Conservation (phyloP, 2,329 filamentous ascomycete species). For the Knufia petricola region DNA sequence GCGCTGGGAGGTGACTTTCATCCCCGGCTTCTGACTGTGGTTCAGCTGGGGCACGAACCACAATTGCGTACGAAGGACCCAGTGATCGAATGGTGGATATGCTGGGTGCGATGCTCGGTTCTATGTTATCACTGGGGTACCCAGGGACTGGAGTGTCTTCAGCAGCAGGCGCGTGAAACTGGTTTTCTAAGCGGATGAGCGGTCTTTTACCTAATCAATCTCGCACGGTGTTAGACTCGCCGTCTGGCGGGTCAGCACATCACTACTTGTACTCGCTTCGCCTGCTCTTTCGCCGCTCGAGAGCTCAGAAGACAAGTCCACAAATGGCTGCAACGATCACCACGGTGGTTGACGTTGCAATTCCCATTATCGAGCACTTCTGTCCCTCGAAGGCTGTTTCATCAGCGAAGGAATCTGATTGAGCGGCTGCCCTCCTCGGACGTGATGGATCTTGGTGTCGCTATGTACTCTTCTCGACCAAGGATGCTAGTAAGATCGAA, state of each 20-base stretch:
- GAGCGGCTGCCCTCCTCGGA: neutral
- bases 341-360: slow-evolving; percentile 1
- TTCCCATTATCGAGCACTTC: slow-evolving; percentile 2
- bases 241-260: neutral
- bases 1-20: neutral
- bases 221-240: neutral
- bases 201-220: slow-evolving; percentile 1
- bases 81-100: neutral
- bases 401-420: neutral
- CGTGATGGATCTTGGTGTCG: neutral
- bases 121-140: neutral
- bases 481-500: neutral
- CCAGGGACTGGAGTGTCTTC: neutral
- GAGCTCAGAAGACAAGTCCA: neutral
- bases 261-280: neutral
- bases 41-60: neutral
- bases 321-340: neutral
- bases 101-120: neutral
- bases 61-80: slow-evolving; percentile 1
- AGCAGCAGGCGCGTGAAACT: neutral
- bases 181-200: neutral
- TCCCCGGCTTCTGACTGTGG: neutral
- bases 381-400: neutral
- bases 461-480: neutral
- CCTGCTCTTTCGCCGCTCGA: neutral